A percentile compares a stretch with the other conserved stretches of the same genome.
Evolutionary conservation across 2,329 filamentous ascomycete species (phyloP).

Genomic region (Rhytidhysteron rufulum): DNA sequence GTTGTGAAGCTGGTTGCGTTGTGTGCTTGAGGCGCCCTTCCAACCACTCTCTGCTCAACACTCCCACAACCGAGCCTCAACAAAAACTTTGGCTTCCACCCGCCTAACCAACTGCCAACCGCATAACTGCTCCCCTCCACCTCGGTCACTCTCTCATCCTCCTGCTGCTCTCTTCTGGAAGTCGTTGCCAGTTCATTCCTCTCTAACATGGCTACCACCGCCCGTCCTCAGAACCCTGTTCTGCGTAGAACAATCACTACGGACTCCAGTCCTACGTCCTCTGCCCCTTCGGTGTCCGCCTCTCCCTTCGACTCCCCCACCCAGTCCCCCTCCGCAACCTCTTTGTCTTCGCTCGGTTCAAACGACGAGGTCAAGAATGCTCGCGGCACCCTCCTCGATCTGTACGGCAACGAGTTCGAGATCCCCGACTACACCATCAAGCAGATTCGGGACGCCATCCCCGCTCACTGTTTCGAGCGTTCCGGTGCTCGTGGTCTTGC

Average conservation of each 20-base stretch:
- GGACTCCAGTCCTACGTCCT: conserved; percentile 51
- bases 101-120: too few relatives aligned
- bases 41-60: background rate
- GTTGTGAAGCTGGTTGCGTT: background rate
- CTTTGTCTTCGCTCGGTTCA: conserved; percentile 83
- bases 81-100: too few relatives aligned
- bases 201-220: conserved; percentile 43
- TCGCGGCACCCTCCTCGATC: conserved; percentile 74
- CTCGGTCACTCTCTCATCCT: too few relatives aligned
- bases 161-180: too few relatives aligned
- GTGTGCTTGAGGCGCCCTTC: background rate
- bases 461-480: conserved; percentile 93
- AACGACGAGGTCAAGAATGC: conserved; percentile 48
- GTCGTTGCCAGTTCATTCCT: too few relatives aligned
- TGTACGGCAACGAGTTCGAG: conserved; percentile 91
- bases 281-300: conserved; percentile 50
- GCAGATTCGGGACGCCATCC: conserved; percentile 93
- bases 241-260: conserved; percentile 45
- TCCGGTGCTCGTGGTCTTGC: conserved; percentile 69
- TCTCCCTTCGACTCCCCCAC: conserved; percentile 59
- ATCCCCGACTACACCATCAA: conserved; percentile 96
- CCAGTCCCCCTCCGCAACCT: conserved; percentile 76
- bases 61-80: background rate
- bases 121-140: too few relatives aligned
- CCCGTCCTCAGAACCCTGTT: conserved; percentile 49